Evolutionary conservation across 2,329 filamentous ascomycete genomes (phyloP), one percentile per base, ranked within the genome.

Genomic region (Fusarium sp.): DNA sequence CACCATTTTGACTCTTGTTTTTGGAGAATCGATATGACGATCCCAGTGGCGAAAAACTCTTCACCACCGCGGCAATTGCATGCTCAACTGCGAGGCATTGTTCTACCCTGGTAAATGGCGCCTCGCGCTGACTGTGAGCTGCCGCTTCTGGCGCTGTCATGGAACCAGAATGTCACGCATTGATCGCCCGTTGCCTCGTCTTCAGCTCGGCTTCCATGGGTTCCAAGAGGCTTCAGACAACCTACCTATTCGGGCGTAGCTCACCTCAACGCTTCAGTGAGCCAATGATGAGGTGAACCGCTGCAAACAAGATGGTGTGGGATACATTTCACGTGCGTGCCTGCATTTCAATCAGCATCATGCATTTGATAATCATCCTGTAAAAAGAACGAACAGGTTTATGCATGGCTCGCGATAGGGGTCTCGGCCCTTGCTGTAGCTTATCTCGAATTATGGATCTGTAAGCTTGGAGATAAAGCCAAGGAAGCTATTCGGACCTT

Each of bases 241-340:
- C 65, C 66, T 69, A 70, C 66, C 65, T 69, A n/a, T 54, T 69
- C 41, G 11, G 41, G 66, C 18, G 20, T 70, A 69, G 66, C 28
- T 31, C 14, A 35, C 4, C 24, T 14, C 16, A 20, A 22, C 9
- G 15, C n/a, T 28, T 26, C 16, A 31, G 20, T 33, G 36, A 36
- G 4, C 63, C 56, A 68, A 62, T 68, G 31, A 33, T 20, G n/a
- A 42, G 13, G 26, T 30, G 63, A 68, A 38, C 33, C 12, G 22
- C 20, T 15, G 38, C 9, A 42, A 51, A 35, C 3, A 47, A 24
- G 30, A 35, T 60, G 53, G 62, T 55, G 64, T 68, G 65, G 42
- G 39, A 48, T 61, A 53, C 24, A 28, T 20, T 26, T n/a, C 61
- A 18, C 12, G 24, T 30, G n/a, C 28, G 41, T 55, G 36, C 28